Conservation (phyloP, 306 rosid genomes). For the Trifolium subterraneum region DNA sequence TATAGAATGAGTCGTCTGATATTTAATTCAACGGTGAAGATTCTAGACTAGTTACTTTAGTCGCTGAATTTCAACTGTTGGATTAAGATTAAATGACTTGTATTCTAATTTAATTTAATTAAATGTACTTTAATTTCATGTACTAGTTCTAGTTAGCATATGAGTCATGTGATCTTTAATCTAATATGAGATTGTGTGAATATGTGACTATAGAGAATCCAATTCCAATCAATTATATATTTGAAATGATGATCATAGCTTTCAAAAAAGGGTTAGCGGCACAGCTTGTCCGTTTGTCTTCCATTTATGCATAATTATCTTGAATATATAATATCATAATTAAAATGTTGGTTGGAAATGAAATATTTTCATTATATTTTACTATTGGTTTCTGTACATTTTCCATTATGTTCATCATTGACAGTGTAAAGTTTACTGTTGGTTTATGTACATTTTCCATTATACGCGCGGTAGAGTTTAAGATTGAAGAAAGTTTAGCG, state of each 20-base stretch:
- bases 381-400: too few species aligned
- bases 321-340: too few species aligned
- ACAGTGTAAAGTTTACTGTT: neutral
- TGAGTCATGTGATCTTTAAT: neutral
- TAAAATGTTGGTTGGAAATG: too few species aligned
- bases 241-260: neutral
- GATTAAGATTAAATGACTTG: neutral
- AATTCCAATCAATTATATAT: neutral
- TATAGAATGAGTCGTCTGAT: too few species aligned
- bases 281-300: too few species aligned
- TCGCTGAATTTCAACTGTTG: neutral
- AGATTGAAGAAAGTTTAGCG: neutral
- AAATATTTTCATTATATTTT: too few species aligned
- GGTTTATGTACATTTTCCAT: neutral
- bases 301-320: too few species aligned
- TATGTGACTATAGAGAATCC: neutral
- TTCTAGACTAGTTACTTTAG: neutral
- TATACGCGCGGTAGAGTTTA: conserved; percentile 1
- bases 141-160: neutral
- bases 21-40: too few species aligned
- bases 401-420: too few species aligned
- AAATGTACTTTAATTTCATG: neutral
- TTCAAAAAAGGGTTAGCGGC: too few species aligned
- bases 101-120: neutral
- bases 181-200: neutral